phyloP scores from a whole-genome alignment of 331 rosid genomes.

The Quercus phellos region DNA sequence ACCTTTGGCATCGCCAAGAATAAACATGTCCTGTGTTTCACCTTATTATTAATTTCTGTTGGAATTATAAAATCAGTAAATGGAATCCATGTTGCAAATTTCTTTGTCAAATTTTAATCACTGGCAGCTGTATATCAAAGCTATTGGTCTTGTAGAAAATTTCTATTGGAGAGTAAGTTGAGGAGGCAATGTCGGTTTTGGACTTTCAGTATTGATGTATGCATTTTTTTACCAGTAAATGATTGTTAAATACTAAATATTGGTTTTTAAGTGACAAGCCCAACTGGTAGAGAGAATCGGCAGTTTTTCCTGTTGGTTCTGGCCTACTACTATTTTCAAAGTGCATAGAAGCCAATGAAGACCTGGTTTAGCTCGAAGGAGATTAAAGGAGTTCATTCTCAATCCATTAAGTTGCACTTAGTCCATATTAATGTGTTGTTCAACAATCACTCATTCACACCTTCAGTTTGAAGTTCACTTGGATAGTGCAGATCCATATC shows the following conservation, averaged over 20 bases:
- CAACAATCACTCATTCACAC: neutral
- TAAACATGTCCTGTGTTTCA: too few relatives aligned
- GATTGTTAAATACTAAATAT: too few relatives aligned
- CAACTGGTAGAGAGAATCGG: too few relatives aligned
- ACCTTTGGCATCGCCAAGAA: too few relatives aligned
- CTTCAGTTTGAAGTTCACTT: too few relatives aligned
- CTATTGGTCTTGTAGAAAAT: neutral
- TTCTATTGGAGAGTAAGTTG: neutral
- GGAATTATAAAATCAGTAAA: too few relatives aligned
- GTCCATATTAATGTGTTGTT: neutral
- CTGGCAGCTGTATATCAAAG: neutral
- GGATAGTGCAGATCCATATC: neutral
- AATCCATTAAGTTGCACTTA: neutral
- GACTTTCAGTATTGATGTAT: neutral
- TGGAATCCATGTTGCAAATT: neutral
- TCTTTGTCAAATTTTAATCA: neutral
- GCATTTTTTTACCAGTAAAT: too few relatives aligned
- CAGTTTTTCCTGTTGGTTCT: too few relatives aligned
- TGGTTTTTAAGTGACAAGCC: too few relatives aligned
- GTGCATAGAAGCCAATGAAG: neutral
- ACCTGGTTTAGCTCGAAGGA: neutral
- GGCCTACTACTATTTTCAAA: too few relatives aligned
- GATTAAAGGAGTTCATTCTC: neutral
- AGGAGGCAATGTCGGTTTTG: neutral
- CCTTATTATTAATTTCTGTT: too few relatives aligned